Conservation (phyloP, 768 basidiomycete genomes). For the Panellus pusillus region DNA sequence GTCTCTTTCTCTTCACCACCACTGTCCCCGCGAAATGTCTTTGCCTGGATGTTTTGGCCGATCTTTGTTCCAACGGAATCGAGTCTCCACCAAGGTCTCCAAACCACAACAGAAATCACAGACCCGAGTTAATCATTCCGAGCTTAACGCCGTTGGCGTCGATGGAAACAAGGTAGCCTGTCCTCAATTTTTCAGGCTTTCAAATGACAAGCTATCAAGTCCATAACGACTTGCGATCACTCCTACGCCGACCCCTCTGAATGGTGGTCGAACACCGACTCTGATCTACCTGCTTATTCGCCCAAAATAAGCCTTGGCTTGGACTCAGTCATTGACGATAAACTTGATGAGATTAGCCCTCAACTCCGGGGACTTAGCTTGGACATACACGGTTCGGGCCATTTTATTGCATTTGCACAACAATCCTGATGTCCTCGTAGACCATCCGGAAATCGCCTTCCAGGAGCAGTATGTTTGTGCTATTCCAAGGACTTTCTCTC, state of each 20-base stretch:
- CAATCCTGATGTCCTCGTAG: constrained; percentile 32
- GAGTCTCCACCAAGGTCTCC: constrained; percentile 2
- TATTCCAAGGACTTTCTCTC: constrained; percentile 1
- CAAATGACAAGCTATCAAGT: background rate
- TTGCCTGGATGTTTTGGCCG: constrained; percentile 37
- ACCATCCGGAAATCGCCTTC: constrained; percentile 66
- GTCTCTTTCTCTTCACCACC: constrained; percentile 8
- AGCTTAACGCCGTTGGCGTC: background rate
- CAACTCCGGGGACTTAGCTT: constrained; percentile 66
- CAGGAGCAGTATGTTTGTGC: constrained; percentile 53
- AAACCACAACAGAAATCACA: constrained; percentile 9
- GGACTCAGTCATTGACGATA: constrained; percentile 52
- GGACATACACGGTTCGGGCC: constrained; percentile 64
- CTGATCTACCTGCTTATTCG: constrained; percentile 45
- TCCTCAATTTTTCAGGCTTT: background rate
- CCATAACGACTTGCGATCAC: constrained; percentile 15
- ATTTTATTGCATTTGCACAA: background rate
- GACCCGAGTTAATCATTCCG: background rate
- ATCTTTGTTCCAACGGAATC: constrained; percentile 26
- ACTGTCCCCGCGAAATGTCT: constrained; percentile 4
- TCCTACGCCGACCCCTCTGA: constrained; percentile 10
- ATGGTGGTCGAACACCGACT: constrained; percentile 22
- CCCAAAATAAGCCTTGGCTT: constrained; percentile 35
- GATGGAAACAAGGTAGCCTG: background rate
- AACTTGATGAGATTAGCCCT: constrained; percentile 50